phyloP scores from a whole-genome alignment of 345 rosid species.

The Psidium guajava region DNA sequence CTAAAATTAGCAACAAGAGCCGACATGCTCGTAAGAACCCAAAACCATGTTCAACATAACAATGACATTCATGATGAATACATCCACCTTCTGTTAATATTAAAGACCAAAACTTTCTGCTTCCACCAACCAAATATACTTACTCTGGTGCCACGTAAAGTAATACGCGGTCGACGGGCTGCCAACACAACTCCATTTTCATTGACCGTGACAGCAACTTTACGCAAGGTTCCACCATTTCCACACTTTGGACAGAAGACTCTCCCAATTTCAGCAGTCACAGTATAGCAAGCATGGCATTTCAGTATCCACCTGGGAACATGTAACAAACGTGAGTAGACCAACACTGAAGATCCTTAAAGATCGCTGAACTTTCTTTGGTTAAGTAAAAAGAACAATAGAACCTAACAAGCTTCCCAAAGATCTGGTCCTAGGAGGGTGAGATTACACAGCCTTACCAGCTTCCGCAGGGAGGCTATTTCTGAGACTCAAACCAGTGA shows the following conservation, averaged over 20 bases:
- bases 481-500: not conserved
- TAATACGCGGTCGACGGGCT: constrained; percentile 53
- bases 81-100: not conserved
- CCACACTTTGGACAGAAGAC: constrained; percentile 93
- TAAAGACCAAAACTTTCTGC: not conserved
- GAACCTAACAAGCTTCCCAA: not conserved
- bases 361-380: not conserved
- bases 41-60: not conserved
- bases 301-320: constrained; percentile 75
- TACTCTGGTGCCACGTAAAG: constrained; percentile 81
- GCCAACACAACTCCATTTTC: constrained; percentile 66
- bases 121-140: not conserved
- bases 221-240: constrained; percentile 85
- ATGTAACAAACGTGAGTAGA: not conserved
- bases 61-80: not conserved
- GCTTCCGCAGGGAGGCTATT: not conserved
- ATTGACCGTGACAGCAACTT: constrained; percentile 73
- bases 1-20: not conserved
- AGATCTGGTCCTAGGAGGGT: not conserved
- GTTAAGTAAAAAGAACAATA: not conserved
- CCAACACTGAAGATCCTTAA: not conserved
- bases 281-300: constrained; percentile 92
- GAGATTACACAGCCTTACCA: not conserved
- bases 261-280: constrained; percentile 77
- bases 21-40: not conserved